Evolutionary conservation across 805 yeast species (phyloP), one percentile per base, ranked within the genome.

Genomic region (Kluyveromyces starmeri): DNA sequence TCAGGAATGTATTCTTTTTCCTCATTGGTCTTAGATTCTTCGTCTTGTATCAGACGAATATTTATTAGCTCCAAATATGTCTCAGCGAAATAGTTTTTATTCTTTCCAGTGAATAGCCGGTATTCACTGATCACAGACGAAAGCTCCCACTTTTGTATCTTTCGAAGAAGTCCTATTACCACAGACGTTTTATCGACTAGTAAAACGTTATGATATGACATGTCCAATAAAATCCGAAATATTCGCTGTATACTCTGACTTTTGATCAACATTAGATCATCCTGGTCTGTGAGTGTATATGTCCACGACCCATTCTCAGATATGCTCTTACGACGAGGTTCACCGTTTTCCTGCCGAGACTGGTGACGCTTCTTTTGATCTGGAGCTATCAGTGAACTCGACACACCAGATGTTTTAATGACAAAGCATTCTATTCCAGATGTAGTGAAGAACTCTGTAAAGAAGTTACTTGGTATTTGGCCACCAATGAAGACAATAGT

Each of bases 81-180:
- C 51, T 88, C 96, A 14, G 85, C 83, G 44, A 71, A 73, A 53
- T 85, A 86, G 47, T 78, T 85, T 29, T 80, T 68, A 45, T 80
- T 75, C 44, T 73, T 74, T 20, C 85, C 82, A 14, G 83, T 67
- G 55, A 75, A 83, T 7, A 83, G 66, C 35, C 95, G 65, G 58
- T 85, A 92, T 55, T 89, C 97, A 47, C 79, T 80, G 15, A 86
- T 71, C 4, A 89, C 75, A 13, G 94, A 78, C 16, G 88, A 75
- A 51, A 81, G 80, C 46, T 77, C 79, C 97, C 96, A 89, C 58
- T 81, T 81, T 57, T 84, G 92, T 25, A 88, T 65, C 52, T 80
- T 78, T 34, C 98, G 65, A 21, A 92, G 59, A 2, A 88, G 65
- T 0, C 96, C 96, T 8, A 85, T 73, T 13, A 88, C 67, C 9